A percentile compares a stretch with the other conserved stretches of the same genome.
These are phyloP conservation scores for Saraca asoca DNA, from an alignment of 331 rosid genomes.

Conservation along the genomic window DNA sequence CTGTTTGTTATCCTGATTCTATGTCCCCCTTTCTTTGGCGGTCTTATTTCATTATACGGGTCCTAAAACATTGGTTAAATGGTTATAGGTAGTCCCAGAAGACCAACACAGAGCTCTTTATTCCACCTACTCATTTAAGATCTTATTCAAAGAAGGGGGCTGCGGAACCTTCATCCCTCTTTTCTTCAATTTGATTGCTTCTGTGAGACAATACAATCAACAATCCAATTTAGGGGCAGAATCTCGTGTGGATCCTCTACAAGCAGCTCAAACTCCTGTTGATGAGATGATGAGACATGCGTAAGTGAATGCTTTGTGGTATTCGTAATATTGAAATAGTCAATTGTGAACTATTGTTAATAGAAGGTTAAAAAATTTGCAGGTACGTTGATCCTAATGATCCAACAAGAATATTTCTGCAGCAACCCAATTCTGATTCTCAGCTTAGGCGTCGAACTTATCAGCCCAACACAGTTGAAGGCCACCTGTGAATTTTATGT, in stretches of 20 bases:
- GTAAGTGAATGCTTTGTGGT: slow-evolving; percentile 48
- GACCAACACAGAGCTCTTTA: slow-evolving; percentile 76
- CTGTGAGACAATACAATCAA: slow-evolving; percentile 82
- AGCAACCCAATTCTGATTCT: slow-evolving; percentile 86
- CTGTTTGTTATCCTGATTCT: slow-evolving; percentile 6
- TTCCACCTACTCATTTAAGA: slow-evolving; percentile 84
- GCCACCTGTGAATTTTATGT: slow-evolving; percentile 30
- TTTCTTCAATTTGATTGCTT: slow-evolving; percentile 81
- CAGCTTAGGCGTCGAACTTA: slow-evolving; percentile 93
- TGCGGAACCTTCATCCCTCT: slow-evolving; percentile 97
- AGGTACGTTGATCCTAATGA: slow-evolving; percentile 98
- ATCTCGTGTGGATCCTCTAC: slow-evolving; percentile 74
- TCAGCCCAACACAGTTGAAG: slow-evolving; percentile 66
- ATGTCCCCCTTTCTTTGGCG: not conserved
- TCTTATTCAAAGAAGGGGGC: slow-evolving; percentile 96
- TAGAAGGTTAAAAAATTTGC: slow-evolving; percentile 42
- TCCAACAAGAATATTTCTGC: slow-evolving; percentile 93
- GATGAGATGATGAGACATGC: slow-evolving; percentile 99
- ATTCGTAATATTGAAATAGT: not conserved
- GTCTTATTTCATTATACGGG: not conserved
- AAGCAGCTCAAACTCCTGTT: slow-evolving; percentile 93
- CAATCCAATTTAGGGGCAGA: slow-evolving; percentile 39
- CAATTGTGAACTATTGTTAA: slow-evolving; percentile 12
- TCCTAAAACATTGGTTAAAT: slow-evolving; percentile 18
- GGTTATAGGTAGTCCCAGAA: slow-evolving; percentile 75